These are phyloP conservation scores for Lentinula novae-zelandiae DNA, from an alignment of 1,284 basidiomycete species.

Conservation along the genomic window DNA sequence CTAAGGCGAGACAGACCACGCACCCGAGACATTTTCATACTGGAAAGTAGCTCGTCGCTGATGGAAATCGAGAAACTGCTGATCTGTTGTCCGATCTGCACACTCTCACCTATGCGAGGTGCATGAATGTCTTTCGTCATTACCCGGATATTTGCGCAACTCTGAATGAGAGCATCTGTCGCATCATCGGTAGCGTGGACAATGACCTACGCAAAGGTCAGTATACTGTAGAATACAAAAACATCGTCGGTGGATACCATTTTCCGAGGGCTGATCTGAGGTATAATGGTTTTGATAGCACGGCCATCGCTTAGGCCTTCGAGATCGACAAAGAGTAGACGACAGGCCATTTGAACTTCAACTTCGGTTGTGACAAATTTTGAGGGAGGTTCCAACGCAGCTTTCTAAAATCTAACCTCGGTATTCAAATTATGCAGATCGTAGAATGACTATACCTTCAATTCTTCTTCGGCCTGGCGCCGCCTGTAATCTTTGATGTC, in stretches of 20 bases:
- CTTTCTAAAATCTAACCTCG: slow-evolving; percentile 43
- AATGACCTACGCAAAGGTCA: slow-evolving; percentile 59
- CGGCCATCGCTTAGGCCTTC: slow-evolving; percentile 95
- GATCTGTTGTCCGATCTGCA: slow-evolving; percentile 94
- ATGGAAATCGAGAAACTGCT: slow-evolving; percentile 93
- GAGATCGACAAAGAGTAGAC: slow-evolving; percentile 90
- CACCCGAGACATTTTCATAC: slow-evolving; percentile 87
- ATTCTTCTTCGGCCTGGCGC: slow-evolving; percentile 75
- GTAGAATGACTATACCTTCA: slow-evolving; percentile 46
- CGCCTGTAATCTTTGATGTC: slow-evolving; percentile 74
- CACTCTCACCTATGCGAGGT: slow-evolving; percentile 67
- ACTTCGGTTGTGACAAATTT: slow-evolving; percentile 83
- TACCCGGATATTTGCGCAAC: slow-evolving; percentile 76
- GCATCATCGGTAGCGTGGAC: slow-evolving; percentile 73
- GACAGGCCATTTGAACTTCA: slow-evolving; percentile 79
- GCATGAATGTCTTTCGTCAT: slow-evolving; percentile 91
- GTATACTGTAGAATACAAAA: slow-evolving; percentile 7
- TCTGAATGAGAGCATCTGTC: slow-evolving; percentile 71
- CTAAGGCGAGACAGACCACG: slow-evolving; percentile 23
- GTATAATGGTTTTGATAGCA: slow-evolving; percentile 94
- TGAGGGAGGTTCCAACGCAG: slow-evolving; percentile 79
- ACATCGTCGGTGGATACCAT: slow-evolving; percentile 51
- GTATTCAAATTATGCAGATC: background rate
- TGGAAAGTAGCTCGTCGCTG: slow-evolving; percentile 80
- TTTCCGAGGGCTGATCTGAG: slow-evolving; percentile 94